Conservation (phyloP, 192 early-diverging fungal species). For the Coemansia sp. region DNA sequence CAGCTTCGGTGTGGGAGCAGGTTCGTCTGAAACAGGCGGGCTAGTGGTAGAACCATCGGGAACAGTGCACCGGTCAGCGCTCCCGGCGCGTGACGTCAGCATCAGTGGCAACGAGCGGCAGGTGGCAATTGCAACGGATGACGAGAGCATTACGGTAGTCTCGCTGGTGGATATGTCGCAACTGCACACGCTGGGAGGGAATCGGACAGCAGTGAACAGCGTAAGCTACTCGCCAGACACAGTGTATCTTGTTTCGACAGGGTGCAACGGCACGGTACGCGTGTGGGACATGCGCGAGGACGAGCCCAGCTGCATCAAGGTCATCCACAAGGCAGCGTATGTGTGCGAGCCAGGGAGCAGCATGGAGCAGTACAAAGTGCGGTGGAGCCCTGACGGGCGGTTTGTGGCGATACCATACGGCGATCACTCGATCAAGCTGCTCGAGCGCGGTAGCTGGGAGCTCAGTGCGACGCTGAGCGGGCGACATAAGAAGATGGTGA, state of each 20-base stretch:
- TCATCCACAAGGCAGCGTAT: slow-evolving; percentile 34
- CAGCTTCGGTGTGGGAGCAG: slow-evolving; percentile 27
- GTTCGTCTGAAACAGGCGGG: slow-evolving; percentile 3
- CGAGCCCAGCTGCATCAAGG: slow-evolving; percentile 49
- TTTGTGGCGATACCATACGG: slow-evolving; percentile 60
- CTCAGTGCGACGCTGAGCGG: slow-evolving; percentile 28
- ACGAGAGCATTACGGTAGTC: slow-evolving; percentile 38
- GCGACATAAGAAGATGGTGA: slow-evolving; percentile 47
- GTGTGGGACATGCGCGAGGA: slow-evolving; percentile 62
- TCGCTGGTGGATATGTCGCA: slow-evolving; percentile 41
- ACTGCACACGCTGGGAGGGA: slow-evolving; percentile 37
- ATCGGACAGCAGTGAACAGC: slow-evolving; percentile 37
- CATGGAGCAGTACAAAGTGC: slow-evolving; percentile 43
- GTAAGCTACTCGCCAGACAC: slow-evolving; percentile 40
- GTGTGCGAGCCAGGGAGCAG: slow-evolving; percentile 48
- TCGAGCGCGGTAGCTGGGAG: slow-evolving; percentile 43
- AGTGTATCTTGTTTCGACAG: slow-evolving; percentile 49
- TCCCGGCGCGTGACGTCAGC: slow-evolving; percentile 50
- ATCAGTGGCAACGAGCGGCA: slow-evolving; percentile 40
- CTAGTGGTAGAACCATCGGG: slow-evolving; percentile 31
- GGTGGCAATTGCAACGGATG: slow-evolving; percentile 51
- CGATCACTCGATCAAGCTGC: slow-evolving; percentile 38
- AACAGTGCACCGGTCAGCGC: slow-evolving; percentile 38
- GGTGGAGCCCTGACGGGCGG: slow-evolving; percentile 66
- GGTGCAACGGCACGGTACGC: slow-evolving; percentile 62